Base-by-base conservation (phyloP, 2,329 filamentous ascomycete genomes). In the Colletotrichum sp. region DNA sequence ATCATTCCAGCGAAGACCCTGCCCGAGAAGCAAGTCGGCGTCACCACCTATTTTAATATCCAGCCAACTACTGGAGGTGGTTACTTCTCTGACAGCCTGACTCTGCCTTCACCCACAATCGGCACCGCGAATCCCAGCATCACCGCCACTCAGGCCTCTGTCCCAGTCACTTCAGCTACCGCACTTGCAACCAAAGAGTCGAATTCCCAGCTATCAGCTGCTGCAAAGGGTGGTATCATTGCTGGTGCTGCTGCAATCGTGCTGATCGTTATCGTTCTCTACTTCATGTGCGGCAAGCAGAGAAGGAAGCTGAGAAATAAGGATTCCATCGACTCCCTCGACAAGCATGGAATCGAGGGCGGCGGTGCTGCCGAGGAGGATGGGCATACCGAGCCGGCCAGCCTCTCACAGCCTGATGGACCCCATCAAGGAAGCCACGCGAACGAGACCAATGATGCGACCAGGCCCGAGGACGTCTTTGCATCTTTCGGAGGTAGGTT, bases 401-500 rank as follows among this genome's bases (percentile, higher is more conserved):
- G 82, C 38, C 80, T 80, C 12, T 24, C 43, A 21, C 43, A 21
- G 43, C 43, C 12, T 12, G 10, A 52, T 13, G 43, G n/a, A 52
- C 79, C 80, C 2, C 78, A 78, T 10, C 81, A 73, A 28, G 74
- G 74, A 55, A 85, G 86, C 8, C 65, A 56, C 9, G 15, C 65
- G 9, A 18, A 28, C 8, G 24, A 26, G 18, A 36, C 9, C 28
- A 18, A 26, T 15, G 26, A 66, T n/a, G 12, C 21, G 52, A 80
- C 79, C 2, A 77, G 79, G 9, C 81, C 75, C 18, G 76, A 75
- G 58, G 85, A 87, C 67, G 83, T 86, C 3, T 87, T 88, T 79
- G 85, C 84, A 3, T 83, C 85, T 13, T 88, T 88, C 81, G 86
- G 87, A 82, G 87, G 87, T 88, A 79, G 79, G 82, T 48, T 67